Evolutionary conservation across 352 stramenopile species (phyloP).

Genomic region (Pythium sukuiense): DNA sequence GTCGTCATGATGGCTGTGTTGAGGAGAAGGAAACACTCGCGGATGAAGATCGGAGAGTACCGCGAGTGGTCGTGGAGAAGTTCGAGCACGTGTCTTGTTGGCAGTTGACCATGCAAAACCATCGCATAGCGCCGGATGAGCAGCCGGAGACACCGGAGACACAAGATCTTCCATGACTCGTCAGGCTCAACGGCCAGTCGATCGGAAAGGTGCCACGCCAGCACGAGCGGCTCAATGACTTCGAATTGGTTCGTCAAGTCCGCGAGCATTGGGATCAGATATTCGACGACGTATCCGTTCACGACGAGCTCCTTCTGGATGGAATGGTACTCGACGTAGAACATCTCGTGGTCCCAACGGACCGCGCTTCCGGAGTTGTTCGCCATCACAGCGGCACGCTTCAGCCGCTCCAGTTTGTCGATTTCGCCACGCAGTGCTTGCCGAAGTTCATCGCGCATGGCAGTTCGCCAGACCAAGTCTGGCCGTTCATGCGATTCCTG

Average conservation of each 20-base stretch:
- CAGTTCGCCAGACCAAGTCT: slow-evolving; percentile 69
- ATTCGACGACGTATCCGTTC: slow-evolving; percentile 80
- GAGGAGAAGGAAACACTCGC: slow-evolving; percentile 76
- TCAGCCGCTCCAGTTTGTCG: slow-evolving; percentile 40
- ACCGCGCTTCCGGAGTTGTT: slow-evolving; percentile 29
- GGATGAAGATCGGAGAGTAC: slow-evolving; percentile 55
- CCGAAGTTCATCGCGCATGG: slow-evolving; percentile 64
- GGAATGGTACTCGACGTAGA: slow-evolving; percentile 71
- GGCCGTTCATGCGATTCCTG: slow-evolving; percentile 61
- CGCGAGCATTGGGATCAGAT: slow-evolving; percentile 65
- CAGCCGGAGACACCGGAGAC: slow-evolving; percentile 65
- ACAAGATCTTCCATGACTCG: slow-evolving; percentile 55
- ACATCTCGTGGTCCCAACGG: slow-evolving; percentile 81
- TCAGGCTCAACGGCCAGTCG: slow-evolving; percentile 65
- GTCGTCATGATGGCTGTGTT: slow-evolving; percentile 74
- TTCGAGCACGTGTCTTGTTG: slow-evolving; percentile 53
- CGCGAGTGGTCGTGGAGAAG: slow-evolving; percentile 54
- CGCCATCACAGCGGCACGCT: slow-evolving; percentile 12
- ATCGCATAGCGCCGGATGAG: slow-evolving; percentile 78
- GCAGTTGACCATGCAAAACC: slow-evolving; percentile 76
- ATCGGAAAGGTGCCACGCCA: slow-evolving; percentile 83
- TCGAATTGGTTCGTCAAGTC: slow-evolving; percentile 69
- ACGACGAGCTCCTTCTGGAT: slow-evolving; percentile 76
- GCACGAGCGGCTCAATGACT: slow-evolving; percentile 64
- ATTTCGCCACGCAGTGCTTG: slow-evolving; percentile 60